phyloP scores from a whole-genome alignment of 2,329 filamentous ascomycete species.

The Zymoseptoria tritici region DNA sequence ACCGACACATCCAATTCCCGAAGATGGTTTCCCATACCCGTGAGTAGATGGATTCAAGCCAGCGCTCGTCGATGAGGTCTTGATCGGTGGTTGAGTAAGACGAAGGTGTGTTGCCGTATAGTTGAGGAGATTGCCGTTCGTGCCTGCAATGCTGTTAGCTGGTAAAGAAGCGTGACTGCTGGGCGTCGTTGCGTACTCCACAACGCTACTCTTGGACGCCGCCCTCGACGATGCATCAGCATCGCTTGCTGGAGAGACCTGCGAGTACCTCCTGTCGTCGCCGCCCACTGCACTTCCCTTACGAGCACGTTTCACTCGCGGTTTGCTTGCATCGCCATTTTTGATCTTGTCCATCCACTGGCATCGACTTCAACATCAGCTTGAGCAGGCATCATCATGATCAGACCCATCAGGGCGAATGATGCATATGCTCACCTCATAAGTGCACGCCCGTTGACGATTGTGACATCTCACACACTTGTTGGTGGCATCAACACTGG shows the following conservation, averaged over 20 bases:
- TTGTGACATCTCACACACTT: background rate
- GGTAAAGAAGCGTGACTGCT: background rate
- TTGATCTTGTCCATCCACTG: background rate
- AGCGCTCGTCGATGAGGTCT: background rate
- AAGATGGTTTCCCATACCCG: slow-evolving; percentile 5
- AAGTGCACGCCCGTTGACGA: background rate
- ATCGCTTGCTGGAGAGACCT: background rate
- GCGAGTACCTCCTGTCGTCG: background rate
- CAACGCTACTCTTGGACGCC: background rate
- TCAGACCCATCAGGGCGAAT: background rate
- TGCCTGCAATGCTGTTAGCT: background rate
- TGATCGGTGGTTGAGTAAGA: background rate
- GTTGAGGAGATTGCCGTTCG: background rate
- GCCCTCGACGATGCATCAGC: background rate
- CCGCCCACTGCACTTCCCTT: background rate
- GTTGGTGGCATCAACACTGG: background rate
- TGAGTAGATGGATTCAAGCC: background rate
- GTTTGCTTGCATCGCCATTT: background rate
- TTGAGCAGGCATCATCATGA: background rate
- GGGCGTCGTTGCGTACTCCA: too few relatives aligned
- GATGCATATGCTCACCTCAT: background rate
- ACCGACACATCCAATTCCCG: slow-evolving; percentile 7
- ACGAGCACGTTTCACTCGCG: background rate
- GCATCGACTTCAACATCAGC: too few relatives aligned
- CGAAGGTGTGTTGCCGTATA: background rate